Base-by-base conservation (phyloP, 495 filamentous ascomycete species). In the Entonaema liquescens region DNA sequence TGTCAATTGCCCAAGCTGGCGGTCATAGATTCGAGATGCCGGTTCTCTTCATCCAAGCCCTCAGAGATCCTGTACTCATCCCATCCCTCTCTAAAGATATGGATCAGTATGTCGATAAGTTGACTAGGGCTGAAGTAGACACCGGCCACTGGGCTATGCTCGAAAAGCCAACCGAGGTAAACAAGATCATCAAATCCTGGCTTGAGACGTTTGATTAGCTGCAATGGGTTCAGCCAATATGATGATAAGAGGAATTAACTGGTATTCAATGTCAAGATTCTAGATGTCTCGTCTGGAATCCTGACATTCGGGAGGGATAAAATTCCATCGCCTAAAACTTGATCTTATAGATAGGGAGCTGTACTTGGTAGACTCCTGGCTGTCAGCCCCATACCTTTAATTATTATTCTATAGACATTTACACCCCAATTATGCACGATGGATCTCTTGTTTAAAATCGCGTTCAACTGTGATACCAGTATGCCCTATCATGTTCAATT, bases 371-470 rank as follows among this genome's bases (percentile, higher is more conserved):
- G 31, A 33, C 5, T 33, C 11, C 29, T 6, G 11, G 31, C 31
- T 9, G 11, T 9, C 31, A 33, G 5, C 31, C 11, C 11, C 31
- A 9, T 33, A 33, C 6, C 6, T 5, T 13, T 70, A 60, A 38
- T 7, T 11, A 2, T 29, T 50, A 26, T 28, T 2, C 23, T 49
- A 35, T 13, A 49, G 33, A 61, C 21, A 19, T 19, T 42, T 42
- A 1, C 5, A 15, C 38, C 8, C 8, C 1, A 13, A 3, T 33
- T 8, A 55, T 65, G 68, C 54, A 17, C 40, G 64, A 19, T 68
- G 70, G 11, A 68, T 26, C 35, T 73, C 65, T 33, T 73, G 65
- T 21, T 61, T 65, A n/a, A 68, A 53, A 42, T 62, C 70, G 2
- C 61, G 70, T 21, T 68, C 40, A 9, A 68, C 61, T 31, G 65